Conservation (phyloP, 768 basidiomycete species). For the Boletus rubroflammeus region DNA sequence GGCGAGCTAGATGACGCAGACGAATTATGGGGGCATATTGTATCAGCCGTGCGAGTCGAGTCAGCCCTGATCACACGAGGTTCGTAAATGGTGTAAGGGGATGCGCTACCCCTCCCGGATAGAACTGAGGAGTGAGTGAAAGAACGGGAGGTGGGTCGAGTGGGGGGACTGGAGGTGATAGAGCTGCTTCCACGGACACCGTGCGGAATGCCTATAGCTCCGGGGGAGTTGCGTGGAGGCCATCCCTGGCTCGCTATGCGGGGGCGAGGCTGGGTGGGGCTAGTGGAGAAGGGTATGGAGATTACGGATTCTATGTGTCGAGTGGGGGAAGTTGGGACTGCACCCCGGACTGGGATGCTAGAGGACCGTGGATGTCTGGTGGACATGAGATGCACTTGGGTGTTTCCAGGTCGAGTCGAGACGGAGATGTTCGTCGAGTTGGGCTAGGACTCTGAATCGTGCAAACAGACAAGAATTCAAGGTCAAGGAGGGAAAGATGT, state of each 20-base stretch:
- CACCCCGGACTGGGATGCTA: slow-evolving; percentile 59
- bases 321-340: slow-evolving; percentile 43
- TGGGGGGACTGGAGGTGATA: slow-evolving; percentile 34
- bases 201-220: slow-evolving; percentile 37
- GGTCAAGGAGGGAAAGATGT: background rate
- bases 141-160: slow-evolving; percentile 44
- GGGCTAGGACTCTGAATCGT: background rate
- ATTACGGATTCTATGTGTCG: slow-evolving; percentile 65
- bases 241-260: slow-evolving; percentile 36
- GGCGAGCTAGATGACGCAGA: slow-evolving; percentile 43
- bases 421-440: background rate
- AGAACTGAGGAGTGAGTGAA: slow-evolving; percentile 35
- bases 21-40: slow-evolving; percentile 35
- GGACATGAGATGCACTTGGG: slow-evolving; percentile 37
- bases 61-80: slow-evolving; percentile 69
- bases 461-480: background rate
- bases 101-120: slow-evolving; percentile 29
- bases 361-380: slow-evolving; percentile 56
- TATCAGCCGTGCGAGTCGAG: slow-evolving; percentile 40
- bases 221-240: slow-evolving; percentile 26
- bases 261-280: slow-evolving; percentile 37
- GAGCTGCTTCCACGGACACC: slow-evolving; percentile 36
- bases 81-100: slow-evolving; percentile 43
- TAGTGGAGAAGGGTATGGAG: slow-evolving; percentile 51
- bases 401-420: background rate